Evolutionary conservation across 148 eudicot species (phyloP).

Genomic region (Chenopodium album): DNA sequence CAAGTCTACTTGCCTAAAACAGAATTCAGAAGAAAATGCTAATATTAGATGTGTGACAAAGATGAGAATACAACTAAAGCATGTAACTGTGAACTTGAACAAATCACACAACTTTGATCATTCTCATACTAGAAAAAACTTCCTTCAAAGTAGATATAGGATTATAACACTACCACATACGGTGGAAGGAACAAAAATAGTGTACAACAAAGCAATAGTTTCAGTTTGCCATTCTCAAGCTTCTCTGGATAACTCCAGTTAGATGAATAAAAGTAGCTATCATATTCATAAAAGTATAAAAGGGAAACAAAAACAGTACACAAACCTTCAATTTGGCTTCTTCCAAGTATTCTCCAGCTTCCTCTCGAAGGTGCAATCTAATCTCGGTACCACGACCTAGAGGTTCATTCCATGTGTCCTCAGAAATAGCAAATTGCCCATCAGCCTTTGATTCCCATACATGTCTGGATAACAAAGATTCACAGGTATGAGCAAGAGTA

Average conservation of each 20-base stretch:
- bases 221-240: background rate
- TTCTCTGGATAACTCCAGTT: background rate
- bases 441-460: conserved; percentile 99
- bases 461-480: conserved; percentile 49
- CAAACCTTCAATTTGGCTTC: conserved; percentile 83
- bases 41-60: background rate
- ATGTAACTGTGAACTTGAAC: background rate
- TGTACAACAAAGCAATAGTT: background rate
- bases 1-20: background rate
- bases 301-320: background rate
- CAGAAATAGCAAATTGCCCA: conserved; percentile 94
- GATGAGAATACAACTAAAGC: background rate
- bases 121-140: background rate
- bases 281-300: background rate
- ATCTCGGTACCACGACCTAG: conserved; percentile 99
- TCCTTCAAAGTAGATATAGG: background rate
- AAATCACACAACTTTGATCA: background rate
- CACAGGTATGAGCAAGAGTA: conserved; percentile 13
- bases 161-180: background rate
- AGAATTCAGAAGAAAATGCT: background rate
- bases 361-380: conserved; percentile 92
- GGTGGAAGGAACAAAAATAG: background rate
- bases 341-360: conserved; percentile 92
- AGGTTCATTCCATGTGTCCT: conserved; percentile 93
- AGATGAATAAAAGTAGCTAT: background rate